A percentile compares a stretch with the other conserved stretches of the same genome.
These are phyloP conservation scores for Eragrostis curvula DNA, from an alignment of 176 grass and related monocot genomes.

Conservation along the genomic window DNA sequence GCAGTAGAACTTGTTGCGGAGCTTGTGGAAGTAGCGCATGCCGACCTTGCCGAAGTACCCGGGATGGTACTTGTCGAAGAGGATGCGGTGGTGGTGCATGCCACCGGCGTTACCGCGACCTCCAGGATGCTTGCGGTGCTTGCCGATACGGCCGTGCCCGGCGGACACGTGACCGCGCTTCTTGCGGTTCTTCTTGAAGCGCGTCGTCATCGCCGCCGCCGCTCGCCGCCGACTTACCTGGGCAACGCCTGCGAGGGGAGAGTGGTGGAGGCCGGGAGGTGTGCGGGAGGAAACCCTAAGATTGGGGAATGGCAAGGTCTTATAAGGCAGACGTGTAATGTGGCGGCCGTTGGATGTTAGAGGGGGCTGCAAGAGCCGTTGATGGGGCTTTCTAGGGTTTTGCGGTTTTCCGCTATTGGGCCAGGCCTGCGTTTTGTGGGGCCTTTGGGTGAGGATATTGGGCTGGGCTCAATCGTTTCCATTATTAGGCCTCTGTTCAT, in stretches of 20 bases:
- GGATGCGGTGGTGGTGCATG: constrained; percentile 98
- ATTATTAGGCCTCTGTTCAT: background rate
- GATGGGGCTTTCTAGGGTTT: constrained; percentile 43
- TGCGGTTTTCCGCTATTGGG: background rate
- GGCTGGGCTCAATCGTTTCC: background rate
- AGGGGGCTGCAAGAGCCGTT: background rate
- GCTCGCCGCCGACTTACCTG: constrained; percentile 41
- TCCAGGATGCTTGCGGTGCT: constrained; percentile 94
- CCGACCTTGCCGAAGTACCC: constrained; percentile 97
- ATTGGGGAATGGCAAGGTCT: background rate
- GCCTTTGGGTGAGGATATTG: background rate
- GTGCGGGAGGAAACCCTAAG: constrained; percentile 42
- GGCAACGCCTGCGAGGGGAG: background rate
- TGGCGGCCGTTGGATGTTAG: constrained; percentile 32
- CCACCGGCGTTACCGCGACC: constrained; percentile 93
- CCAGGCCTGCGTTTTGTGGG: background rate
- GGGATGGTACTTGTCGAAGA: constrained; percentile 96
- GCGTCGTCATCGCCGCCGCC: constrained; percentile 75
- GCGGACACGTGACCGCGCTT: constrained; percentile 91
- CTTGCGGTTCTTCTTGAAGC: constrained; percentile 96
- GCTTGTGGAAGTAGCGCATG: constrained; percentile 96
- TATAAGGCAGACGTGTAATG: constrained; percentile 1
- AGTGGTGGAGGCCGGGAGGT: constrained; percentile 28
- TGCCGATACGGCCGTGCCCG: constrained; percentile 86
- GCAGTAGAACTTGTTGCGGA: constrained; percentile 83